Base-by-base conservation (phyloP, 1,284 basidiomycete species). In the Ceratobasidium sp. region DNA sequence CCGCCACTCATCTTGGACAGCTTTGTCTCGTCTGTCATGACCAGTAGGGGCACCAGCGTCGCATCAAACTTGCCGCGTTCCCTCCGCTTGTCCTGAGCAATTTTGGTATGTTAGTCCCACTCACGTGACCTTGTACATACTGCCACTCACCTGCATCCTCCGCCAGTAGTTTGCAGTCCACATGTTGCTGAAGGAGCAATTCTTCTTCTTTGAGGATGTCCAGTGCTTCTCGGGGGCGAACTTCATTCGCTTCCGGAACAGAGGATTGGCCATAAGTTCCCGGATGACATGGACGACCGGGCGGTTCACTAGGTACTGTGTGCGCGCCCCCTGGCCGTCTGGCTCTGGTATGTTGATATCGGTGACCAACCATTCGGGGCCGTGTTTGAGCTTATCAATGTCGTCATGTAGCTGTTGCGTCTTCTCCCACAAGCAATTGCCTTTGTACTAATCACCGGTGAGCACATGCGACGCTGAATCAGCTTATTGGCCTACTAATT, bases 1-100 rank as follows among this genome's bases (percentile, higher is more conserved):
- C 56, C 61, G 3, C 78, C 77, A 13, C 53, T 35, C 35, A 78
- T 65, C 4, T 47, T 47, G 1, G 75, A 71, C 11, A 79, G 73
- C 5, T 63, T 42, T 23, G 79, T 79, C 17, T 75, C 42, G 58
- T 79, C 76, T 23, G 51, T 26, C 23, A 23, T 23, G 23, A 53
- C 11, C 17, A 74, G 37, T 13, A 74, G 15, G 17, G 42, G 17
- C 11, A 26, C 58, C 7, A 74, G 28, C 7, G 71, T 74, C 5
- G 47, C 71, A 11, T 37, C 42, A 17, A 26, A 17, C 20, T 37
- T 33, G n/a, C 51, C 39, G 26, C 13, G n/a, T 33, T n/a, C 33
- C 37, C 4, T 13, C 1, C 49, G 23, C 20, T 49, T 54, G 20
- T 68, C 66, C 66, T 68, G 23, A 11, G 31, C 28, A 58, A 37